Evolutionary conservation across 2,329 filamentous ascomycete genomes (phyloP), one percentile per base, ranked within the genome.

Genomic region (Cladosporium sp.): DNA sequence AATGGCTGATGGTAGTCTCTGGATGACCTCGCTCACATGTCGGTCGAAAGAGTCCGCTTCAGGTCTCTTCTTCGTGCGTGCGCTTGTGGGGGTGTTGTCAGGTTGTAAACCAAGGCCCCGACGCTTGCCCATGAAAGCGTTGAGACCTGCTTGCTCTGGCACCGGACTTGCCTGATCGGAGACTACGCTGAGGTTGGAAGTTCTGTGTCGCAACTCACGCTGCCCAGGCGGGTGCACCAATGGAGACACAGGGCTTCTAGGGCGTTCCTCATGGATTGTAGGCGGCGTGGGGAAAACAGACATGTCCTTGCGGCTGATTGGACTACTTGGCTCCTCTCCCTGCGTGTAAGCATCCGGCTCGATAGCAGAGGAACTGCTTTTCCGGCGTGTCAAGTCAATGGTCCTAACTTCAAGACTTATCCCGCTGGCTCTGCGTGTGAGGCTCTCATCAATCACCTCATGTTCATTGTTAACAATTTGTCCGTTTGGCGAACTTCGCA

Each of bases 1-100:
- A 66, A 97, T 95, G 62, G 87, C 86, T 34, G 88, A 87, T 12
- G 71, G 69, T 14, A 74, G 61, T 11, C 59, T 64, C 12, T 70
- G 63, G n/a, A 74, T 59, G 8, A 74, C 71, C 25, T 70, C 67
- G 28, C 69, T 72, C 17, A 74, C 72, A 28, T 73, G 72, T 14
- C 71, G 62, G 95, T 89, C 19, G 82, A 88, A 45, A 39, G 56
- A 36, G 39, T 51, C 50, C 5, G 50, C 15, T 15, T 59, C 58
- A n/a, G 51, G 34, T 25, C 51, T 59, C 9, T 15, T 9, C 8
- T 43, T 55, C 34, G 43, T 37, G 2, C 34, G 42, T 37, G 20
- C 3, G 8, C 28, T 34, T 12, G 19, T n/a, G 22, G 34, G 22
- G 11, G 42, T 38, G 17, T 37, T 34, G 17, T 30, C 37, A 15